Evolutionary conservation across 495 filamentous ascomycete species (phyloP).

Genomic region (Xylaria intraflava): DNA sequence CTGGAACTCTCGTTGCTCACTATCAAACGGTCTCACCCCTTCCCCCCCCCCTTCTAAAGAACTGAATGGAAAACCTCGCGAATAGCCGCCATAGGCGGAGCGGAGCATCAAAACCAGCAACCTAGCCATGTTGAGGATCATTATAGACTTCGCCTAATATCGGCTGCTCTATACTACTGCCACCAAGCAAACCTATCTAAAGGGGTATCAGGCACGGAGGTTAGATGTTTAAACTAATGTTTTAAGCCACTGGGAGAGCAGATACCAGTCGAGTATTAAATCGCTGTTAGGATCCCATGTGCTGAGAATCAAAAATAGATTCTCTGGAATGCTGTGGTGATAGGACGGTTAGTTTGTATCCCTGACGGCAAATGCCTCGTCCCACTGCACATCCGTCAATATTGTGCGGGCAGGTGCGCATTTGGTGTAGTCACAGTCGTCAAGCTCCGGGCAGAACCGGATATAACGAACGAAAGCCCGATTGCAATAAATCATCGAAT

Average conservation of each 20-base stretch:
- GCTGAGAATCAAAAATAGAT: slow-evolving; percentile 32
- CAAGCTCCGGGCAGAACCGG: slow-evolving; percentile 35
- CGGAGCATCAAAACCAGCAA: slow-evolving; percentile 20
- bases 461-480: slow-evolving; percentile 28
- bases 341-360: slow-evolving; percentile 19
- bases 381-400: slow-evolving; percentile 3
- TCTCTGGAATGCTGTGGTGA: slow-evolving; percentile 29
- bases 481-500: slow-evolving; percentile 28
- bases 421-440: slow-evolving; percentile 28
- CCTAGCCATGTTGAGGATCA: slow-evolving; percentile 25
- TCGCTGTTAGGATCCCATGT: slow-evolving; percentile 29
- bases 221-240: slow-evolving; percentile 32
- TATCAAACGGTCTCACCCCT: slow-evolving; percentile 22
- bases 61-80: slow-evolving; percentile 21
- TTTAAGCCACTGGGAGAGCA: slow-evolving; percentile 33
- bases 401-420: slow-evolving; percentile 15
- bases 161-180: slow-evolving; percentile 14
- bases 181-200: slow-evolving; percentile 13
- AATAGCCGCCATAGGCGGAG: slow-evolving; percentile 16
- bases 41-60: too few relatives aligned
- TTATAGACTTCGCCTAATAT: slow-evolving; percentile 16
- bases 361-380: slow-evolving; percentile 16
- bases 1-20: slow-evolving; percentile 17
- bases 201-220: slow-evolving; percentile 24
- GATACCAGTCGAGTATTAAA: slow-evolving; percentile 36